Evolutionary conservation across 345 rosid species (phyloP).

Genomic region (Limnanthes douglasii): DNA sequence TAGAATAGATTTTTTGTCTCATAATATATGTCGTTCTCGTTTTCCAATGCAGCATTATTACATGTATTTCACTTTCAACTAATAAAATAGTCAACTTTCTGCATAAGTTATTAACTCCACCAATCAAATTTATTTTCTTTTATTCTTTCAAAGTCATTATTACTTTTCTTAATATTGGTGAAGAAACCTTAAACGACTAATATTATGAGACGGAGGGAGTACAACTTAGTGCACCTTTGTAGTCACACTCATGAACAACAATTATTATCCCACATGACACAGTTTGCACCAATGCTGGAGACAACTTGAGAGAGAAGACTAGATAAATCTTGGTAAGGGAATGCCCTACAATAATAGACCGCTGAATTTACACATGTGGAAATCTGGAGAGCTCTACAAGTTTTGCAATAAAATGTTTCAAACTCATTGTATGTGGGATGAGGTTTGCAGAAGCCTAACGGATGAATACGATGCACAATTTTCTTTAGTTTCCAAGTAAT

Average conservation of each 20-base stretch:
- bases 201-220: too few relatives aligned
- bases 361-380: slow-evolving; percentile 83
- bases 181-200: too few relatives aligned
- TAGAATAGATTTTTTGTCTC: too few relatives aligned
- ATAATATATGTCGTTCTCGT: too few relatives aligned
- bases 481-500: slow-evolving; percentile 61
- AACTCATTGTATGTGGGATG: slow-evolving; percentile 45
- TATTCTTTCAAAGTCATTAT: too few relatives aligned
- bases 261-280: slow-evolving; percentile 94
- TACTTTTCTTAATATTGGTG: too few relatives aligned
- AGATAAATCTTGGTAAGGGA: slow-evolving; percentile 52
- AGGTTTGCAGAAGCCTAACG: slow-evolving; percentile 75
- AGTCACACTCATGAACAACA: slow-evolving; percentile 77
- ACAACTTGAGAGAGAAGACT: slow-evolving; percentile 43
- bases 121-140: too few relatives aligned
- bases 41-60: too few relatives aligned
- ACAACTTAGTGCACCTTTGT: slow-evolving; percentile 53
- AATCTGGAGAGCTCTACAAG: slow-evolving; percentile 68
- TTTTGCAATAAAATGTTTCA: slow-evolving; percentile 37
- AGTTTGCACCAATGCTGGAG: slow-evolving; percentile 50
- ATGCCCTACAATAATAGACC: slow-evolving; percentile 56
- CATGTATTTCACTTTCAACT: too few relatives aligned
- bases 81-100: too few relatives aligned
- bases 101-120: too few relatives aligned
- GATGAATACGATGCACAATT: slow-evolving; percentile 71